These are phyloP conservation scores for Hepatocystis sp. DNA, from an alignment of 169 alveolate genomes.

Conservation along the genomic window DNA sequence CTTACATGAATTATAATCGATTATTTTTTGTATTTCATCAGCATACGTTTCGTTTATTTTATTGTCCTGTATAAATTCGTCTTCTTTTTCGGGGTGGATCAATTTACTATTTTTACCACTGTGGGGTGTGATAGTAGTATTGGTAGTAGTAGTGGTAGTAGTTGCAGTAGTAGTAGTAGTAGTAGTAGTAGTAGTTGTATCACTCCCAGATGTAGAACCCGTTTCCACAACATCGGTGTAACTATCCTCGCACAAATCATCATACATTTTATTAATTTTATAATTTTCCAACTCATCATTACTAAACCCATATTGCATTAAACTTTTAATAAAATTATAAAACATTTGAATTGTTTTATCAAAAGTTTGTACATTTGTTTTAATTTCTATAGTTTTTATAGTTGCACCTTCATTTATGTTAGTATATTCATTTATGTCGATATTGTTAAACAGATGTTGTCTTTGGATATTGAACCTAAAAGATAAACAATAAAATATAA, in stretches of 20 bases:
- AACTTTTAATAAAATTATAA: conserved; percentile 51
- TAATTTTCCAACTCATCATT: conserved; percentile 43
- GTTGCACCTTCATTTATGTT: conserved; percentile 80
- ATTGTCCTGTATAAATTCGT: conserved; percentile 43
- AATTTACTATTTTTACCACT: conserved; percentile 54
- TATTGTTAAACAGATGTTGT: conserved; percentile 69
- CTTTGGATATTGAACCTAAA: conserved; percentile 77
- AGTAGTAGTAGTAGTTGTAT: too few species aligned
- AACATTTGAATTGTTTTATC: conserved; percentile 20
- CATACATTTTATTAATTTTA: conserved; percentile 37
- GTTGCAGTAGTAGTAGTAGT: too few species aligned
- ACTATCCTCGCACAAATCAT: conserved; percentile 15
- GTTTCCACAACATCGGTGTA: not conserved
- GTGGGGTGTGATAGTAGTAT: too few species aligned
- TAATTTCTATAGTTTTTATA: conserved; percentile 54
- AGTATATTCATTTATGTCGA: conserved; percentile 76
- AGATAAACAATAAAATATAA: conserved; percentile 78
- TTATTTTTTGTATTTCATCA: conserved; percentile 70
- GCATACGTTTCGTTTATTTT: conserved; percentile 62
- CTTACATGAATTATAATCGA: conserved; percentile 54
- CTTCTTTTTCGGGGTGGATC: conserved; percentile 35
- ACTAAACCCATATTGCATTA: conserved; percentile 37
- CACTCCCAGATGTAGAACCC: not conserved
- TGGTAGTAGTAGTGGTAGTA: too few species aligned
- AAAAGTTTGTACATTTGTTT: conserved; percentile 34